phyloP scores from a whole-genome alignment of 441 rosid species.

The Capsella rubella region DNA sequence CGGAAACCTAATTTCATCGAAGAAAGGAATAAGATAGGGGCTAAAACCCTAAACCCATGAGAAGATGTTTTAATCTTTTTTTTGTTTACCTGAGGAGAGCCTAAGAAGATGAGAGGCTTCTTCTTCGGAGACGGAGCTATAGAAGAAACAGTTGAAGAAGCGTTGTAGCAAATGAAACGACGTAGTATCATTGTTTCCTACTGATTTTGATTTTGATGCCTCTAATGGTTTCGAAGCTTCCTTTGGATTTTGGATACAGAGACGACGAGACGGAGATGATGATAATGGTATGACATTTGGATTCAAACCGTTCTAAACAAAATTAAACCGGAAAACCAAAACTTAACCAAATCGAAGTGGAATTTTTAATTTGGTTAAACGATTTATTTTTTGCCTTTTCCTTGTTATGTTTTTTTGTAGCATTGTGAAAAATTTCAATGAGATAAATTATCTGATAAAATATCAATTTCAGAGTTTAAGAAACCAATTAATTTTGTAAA shows the following conservation, averaged over 20 bases:
- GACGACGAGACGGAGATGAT: slow-evolving; percentile 22
- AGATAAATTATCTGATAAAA: too few species aligned
- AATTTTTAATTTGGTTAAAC: too few species aligned
- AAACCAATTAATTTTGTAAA: too few species aligned
- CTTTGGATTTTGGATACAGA: slow-evolving; percentile 7
- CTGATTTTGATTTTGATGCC: not conserved
- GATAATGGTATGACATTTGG: not conserved
- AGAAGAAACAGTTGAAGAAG: slow-evolving; percentile 44
- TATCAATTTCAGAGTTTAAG: too few species aligned
- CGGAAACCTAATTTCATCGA: slow-evolving; percentile 58
- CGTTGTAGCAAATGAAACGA: slow-evolving; percentile 64
- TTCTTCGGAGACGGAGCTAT: slow-evolving; percentile 52
- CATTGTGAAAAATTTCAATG: too few species aligned
- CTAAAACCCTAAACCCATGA: slow-evolving; percentile 15
- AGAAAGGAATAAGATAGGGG: not conserved
- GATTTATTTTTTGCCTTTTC: too few species aligned
- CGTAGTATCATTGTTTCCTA: slow-evolving; percentile 61
- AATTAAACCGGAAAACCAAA: too few species aligned
- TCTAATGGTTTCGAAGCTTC: slow-evolving; percentile 26
- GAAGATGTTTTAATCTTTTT: not conserved
- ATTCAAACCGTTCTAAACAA: too few species aligned
- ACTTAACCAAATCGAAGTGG: too few species aligned
- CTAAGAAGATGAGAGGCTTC: slow-evolving; percentile 84
- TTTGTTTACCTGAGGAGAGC: slow-evolving; percentile 80
- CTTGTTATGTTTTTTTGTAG: too few species aligned